phyloP scores from a whole-genome alignment of 192 early-diverging fungal species.

The Physocladia obscura region DNA sequence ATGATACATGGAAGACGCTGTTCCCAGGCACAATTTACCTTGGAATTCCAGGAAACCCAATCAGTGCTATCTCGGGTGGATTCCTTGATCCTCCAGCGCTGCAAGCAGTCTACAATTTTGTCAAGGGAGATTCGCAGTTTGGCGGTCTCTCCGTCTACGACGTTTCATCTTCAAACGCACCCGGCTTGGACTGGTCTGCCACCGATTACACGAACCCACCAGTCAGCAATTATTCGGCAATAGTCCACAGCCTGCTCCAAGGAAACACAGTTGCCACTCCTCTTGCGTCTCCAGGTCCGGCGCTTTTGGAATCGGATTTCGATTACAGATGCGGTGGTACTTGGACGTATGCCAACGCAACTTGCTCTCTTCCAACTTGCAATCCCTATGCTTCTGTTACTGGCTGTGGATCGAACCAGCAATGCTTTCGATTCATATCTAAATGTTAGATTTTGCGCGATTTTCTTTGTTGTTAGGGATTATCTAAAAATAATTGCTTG shows the following conservation, averaged over 20 bases:
- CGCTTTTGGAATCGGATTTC: neutral
- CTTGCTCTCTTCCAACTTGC: neutral
- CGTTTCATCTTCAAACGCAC: conserved; percentile 1
- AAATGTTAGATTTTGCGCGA: conserved; percentile 4
- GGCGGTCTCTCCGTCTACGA: conserved; percentile 4
- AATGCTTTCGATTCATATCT: conserved; percentile 10
- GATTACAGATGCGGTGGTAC: conserved; percentile 10
- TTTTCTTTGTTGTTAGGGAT: neutral
- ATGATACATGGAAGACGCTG: neutral
- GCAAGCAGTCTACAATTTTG: conserved; percentile 11
- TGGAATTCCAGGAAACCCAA: conserved; percentile 9
- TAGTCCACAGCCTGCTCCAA: neutral
- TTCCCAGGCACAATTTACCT: conserved; percentile 11
- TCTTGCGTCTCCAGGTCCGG: neutral
- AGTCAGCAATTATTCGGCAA: neutral
- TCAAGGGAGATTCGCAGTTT: conserved; percentile 6
- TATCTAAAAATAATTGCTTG: too few species aligned
- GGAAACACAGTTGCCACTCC: conserved; percentile 1
- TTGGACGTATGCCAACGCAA: conserved; percentile 15
- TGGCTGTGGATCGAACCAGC: neutral
- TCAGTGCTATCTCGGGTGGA: conserved; percentile 11
- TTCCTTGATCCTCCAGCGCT: neutral
- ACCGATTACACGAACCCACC: conserved; percentile 2
- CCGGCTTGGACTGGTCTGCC: neutral
- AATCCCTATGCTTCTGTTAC: neutral